These are phyloP conservation scores for Alternaria atra DNA, from an alignment of 2,329 filamentous ascomycete species.

Conservation along the genomic window DNA sequence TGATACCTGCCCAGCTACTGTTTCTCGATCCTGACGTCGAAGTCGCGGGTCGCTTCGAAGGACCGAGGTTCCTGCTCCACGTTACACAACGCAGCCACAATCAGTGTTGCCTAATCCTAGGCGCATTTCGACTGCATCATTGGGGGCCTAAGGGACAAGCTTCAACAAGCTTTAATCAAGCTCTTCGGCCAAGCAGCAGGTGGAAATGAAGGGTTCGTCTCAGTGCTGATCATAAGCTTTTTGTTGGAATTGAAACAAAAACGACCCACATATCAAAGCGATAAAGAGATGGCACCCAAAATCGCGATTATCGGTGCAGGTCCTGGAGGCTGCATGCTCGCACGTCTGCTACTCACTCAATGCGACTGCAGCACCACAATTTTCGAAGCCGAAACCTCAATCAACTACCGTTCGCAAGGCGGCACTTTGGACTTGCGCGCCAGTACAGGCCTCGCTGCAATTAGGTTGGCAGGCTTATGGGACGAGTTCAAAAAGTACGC, in stretches of 20 bases:
- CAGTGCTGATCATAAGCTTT: background rate
- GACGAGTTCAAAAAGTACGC: slow-evolving; percentile 57
- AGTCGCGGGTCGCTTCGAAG: background rate
- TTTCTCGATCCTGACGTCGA: too few species aligned
- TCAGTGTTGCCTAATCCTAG: too few species aligned
- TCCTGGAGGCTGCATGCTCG: slow-evolving; percentile 61
- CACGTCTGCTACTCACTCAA: slow-evolving; percentile 60
- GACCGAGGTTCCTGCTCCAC: background rate
- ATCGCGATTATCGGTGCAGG: slow-evolving; percentile 54
- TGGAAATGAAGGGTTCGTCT: background rate
- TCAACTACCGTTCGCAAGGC: slow-evolving; percentile 43
- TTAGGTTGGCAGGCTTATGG: slow-evolving; percentile 60
- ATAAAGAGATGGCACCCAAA: slow-evolving; percentile 24
- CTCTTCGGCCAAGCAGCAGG: background rate
- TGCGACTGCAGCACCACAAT: slow-evolving; percentile 57
- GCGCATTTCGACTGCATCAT: background rate
- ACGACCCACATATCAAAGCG: background rate
- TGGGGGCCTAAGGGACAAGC: background rate
- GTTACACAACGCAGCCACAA: background rate
- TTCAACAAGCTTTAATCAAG: background rate
- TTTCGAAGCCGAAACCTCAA: slow-evolving; percentile 54
- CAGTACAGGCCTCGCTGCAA: slow-evolving; percentile 60
- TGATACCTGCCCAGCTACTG: background rate
- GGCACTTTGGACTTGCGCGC: slow-evolving; percentile 65
- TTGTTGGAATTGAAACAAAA: background rate